Base-by-base conservation (phyloP, 2,329 filamentous ascomycete genomes). In the Epichloe gansuensis region DNA sequence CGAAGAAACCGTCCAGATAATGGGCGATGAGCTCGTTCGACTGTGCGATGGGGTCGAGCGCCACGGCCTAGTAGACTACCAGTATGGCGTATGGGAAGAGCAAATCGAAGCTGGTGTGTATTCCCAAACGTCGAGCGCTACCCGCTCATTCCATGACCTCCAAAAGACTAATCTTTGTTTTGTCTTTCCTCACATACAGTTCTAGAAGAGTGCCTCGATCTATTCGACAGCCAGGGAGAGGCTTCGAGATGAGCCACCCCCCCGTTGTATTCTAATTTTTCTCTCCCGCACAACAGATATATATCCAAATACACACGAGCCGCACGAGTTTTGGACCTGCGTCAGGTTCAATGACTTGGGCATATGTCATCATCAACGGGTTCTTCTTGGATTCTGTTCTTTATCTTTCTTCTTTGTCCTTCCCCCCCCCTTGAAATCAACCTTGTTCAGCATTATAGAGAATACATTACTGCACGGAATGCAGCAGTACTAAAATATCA, bases 1-100 rank as follows among this genome's bases (percentile, higher is more conserved):
- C 35, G 74, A 78, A 57, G 82, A 85, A 3, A 77, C 74, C 25
- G 74, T 97, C 47, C 81, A 87, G 60, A 83, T n/a, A n/a, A 82
- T 58, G 78, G 89, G 87, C 12, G 84, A 85, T 51, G 85, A 95
- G 61, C 69, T 98, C 34, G 78, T 95, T 52, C 78, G 82, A 49
- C 74, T 95, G 49, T 95, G 90, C 64, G 89, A 97, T 64, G 80
- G 80, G 49, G 79, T 97, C 56, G 91, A 97, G 67, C 84, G 85
- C 58, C 84, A 94, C 64, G 93, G 93, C n/a, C 72, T 98, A 47
- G 89, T 98, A 11, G 93, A 98, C 70, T 98, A 97, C 66, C 86
- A 97, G 63, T 94, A 95, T 71, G 93, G 93, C 8, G 87, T 97
- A 27, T 94, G 89, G 80, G 93, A 97, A 68, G 90, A 97, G 64